These are phyloP conservation scores for Venturia asperata DNA, from an alignment of 2,329 filamentous ascomycete species.

Conservation along the genomic window DNA sequence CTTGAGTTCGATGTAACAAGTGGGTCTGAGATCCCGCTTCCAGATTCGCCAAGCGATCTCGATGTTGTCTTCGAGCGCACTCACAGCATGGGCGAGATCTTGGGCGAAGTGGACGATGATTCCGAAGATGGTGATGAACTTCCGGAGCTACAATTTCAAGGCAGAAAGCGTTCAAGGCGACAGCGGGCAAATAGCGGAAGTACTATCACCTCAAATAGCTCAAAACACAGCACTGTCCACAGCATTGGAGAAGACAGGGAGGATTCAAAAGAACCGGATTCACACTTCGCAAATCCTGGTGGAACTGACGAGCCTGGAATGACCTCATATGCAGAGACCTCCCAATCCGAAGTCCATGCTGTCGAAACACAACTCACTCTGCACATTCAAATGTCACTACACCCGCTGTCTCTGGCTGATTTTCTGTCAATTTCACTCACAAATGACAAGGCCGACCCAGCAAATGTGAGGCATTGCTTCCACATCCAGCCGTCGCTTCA, in stretches of 20 bases:
- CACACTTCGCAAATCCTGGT: slow-evolving; percentile 21
- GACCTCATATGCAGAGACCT: slow-evolving; percentile 17
- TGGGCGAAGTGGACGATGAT: slow-evolving; percentile 9
- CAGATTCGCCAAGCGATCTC: background rate
- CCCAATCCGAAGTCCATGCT: slow-evolving; percentile 13
- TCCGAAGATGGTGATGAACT: slow-evolving; percentile 22
- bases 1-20: background rate
- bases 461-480: slow-evolving; percentile 50
- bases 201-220: slow-evolving; percentile 36
- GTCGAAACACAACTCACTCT: slow-evolving; percentile 39
- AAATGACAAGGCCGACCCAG: slow-evolving; percentile 17
- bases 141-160: slow-evolving; percentile 18
- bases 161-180: slow-evolving; percentile 22
- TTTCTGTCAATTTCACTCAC: slow-evolving; percentile 37
- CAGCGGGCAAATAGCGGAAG: slow-evolving; percentile 29
- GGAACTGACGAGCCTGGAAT: slow-evolving; percentile 5
- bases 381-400: slow-evolving; percentile 62
- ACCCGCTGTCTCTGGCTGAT: slow-evolving; percentile 54
- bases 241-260: slow-evolving; percentile 34
- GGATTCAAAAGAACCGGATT: slow-evolving; percentile 44
- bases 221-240: slow-evolving; percentile 35
- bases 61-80: slow-evolving; percentile 18
- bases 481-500: slow-evolving; percentile 51
- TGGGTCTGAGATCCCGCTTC: slow-evolving; percentile 1
- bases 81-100: slow-evolving; percentile 8